phyloP scores from a whole-genome alignment of 192 early-diverging fungal genomes.

The Geranomyces variabilis region DNA sequence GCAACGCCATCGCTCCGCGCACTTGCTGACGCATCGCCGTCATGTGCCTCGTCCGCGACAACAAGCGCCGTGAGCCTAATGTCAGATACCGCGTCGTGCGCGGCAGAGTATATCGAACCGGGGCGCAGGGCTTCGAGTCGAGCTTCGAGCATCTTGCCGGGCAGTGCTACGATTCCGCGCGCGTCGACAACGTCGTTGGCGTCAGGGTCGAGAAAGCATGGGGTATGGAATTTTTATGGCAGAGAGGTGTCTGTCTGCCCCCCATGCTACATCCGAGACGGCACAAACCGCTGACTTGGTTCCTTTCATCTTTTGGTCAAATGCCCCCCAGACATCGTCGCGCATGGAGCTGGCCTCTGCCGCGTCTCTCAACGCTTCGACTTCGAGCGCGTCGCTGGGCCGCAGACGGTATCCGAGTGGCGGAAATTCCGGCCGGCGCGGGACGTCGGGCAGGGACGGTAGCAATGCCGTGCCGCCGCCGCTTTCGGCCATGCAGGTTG shows the following conservation, averaged over 20 bases:
- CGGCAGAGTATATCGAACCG: no score
- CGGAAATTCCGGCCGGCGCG: conserved; percentile 15
- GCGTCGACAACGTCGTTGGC: neutral
- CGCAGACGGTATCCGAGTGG: neutral
- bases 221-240: neutral
- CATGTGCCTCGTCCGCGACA: neutral
- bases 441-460: neutral
- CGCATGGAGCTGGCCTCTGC: conserved; percentile 18
- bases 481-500: conserved; percentile 27
- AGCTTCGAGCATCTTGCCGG: neutral
- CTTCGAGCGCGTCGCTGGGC: conserved; percentile 10
- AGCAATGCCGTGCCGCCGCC: conserved; percentile 3
- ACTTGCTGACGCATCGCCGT: neutral
- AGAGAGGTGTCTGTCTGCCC: neutral
- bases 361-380: neutral
- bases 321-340: conserved; percentile 6
- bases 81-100: no score
- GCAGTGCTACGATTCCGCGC: neutral
- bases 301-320: no score
- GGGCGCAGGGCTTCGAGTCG: no score
- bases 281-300: no score
- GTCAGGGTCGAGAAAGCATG: neutral
- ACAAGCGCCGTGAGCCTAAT: no score
- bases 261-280: no score
- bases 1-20: conserved; percentile 13